These are phyloP conservation scores for Chytridium lagenaria DNA, from an alignment of 371 early-diverging fungal species.

Conservation along the genomic window DNA sequence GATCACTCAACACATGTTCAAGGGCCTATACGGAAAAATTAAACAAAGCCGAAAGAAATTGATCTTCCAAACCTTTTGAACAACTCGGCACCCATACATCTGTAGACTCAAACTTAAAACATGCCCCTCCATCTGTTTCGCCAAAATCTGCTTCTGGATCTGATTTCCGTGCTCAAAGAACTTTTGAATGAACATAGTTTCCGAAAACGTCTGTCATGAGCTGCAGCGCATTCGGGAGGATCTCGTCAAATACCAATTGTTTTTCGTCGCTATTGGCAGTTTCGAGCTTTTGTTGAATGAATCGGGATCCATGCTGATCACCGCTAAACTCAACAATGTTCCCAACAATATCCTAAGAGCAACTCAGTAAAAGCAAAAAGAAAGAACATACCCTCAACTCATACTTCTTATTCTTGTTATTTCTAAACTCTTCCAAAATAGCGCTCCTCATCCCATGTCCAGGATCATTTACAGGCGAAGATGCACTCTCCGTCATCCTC, in stretches of 20 bases:
- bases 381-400: constrained; percentile 69
- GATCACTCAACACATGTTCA: constrained; percentile 88
- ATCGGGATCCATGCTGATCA: constrained; percentile 99
- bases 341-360: constrained; percentile 82
- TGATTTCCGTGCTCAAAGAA: constrained; percentile 93
- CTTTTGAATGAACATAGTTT: constrained; percentile 99
- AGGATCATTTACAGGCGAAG: constrained; percentile 46
- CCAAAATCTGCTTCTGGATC: constrained; percentile 86
- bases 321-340: constrained; percentile 96
- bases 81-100: constrained; percentile 99
- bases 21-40: too few relatives aligned
- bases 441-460: constrained; percentile 75
- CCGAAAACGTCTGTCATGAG: constrained; percentile 99
- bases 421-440: constrained; percentile 92
- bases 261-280: constrained; percentile 91
- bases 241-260: constrained; percentile 95
- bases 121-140: constrained; percentile 93
- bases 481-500: constrained; percentile 4
- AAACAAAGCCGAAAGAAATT: too few relatives aligned
- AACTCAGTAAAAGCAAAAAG: constrained; percentile 8
- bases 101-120: constrained; percentile 94
- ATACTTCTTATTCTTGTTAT: constrained; percentile 90
- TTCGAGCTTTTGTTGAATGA: constrained; percentile 99
- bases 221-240: constrained; percentile 89
- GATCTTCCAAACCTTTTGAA: constrained; percentile 88